Base-by-base conservation (phyloP, 2,329 filamentous ascomycete genomes). In the Colletotrichum liaoningense region DNA sequence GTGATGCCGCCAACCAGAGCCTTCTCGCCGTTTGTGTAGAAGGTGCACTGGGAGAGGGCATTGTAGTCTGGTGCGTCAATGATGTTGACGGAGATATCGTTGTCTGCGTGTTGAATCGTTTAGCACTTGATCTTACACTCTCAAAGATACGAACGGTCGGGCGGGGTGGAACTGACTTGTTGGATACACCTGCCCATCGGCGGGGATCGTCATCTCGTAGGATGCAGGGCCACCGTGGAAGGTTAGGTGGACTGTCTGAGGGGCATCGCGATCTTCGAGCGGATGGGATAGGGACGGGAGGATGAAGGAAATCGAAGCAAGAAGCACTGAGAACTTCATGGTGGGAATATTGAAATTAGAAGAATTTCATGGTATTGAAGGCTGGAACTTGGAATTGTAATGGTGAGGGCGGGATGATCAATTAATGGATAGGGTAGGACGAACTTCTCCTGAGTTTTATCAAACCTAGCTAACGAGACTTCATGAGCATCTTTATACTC, bases 51-150 rank as follows among this genome's bases (percentile, higher is more conserved):
- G 19, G 64, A 63, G 72, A 80, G 77, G 69, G 85, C 85, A 75
- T 84, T 81, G 79, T 85, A 88, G 80, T 85, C 82, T 49, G 82
- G 80, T 0, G 83, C 81, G 69, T 85, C 81, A 70, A 88, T 84
- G 74, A 81, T 80, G 75, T 79, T 81, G 64, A 87, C 76, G 9
- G 79, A 76, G 22, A 87, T 76, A 58, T 78, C 76, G 63, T 81
- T 84, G 74, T 86, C 84, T 87, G 59, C 11, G 2, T 7, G 35
- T 26, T 30, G 22, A 54, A 35, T 38, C 11, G 12, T 16, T 57
- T 16, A 46, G 30, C 33, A 24, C 4, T 19, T 35, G 2, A 4
- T 12, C 4, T n/a, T 5, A 4, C 14, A 19, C 19, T 46, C 42
- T 9, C 42, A 46, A 46, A 5, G 42, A 8, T 0, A 7, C 16